These are phyloP conservation scores for Eucalyptus sp. DNA, from an alignment of 345 rosid species.

Conservation along the genomic window DNA sequence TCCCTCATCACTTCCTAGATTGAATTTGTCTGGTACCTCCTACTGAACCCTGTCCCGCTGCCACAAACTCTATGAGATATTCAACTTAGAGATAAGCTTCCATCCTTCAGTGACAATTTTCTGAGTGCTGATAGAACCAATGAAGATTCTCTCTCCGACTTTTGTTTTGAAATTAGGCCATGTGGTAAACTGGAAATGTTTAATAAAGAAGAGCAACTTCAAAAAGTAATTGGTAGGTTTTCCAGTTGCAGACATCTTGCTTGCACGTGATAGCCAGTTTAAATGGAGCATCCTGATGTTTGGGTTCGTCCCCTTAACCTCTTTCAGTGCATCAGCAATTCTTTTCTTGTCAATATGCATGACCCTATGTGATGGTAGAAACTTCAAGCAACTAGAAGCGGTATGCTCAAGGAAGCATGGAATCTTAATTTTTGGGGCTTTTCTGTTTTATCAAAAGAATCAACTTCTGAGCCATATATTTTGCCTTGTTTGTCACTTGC, in stretches of 20 bases:
- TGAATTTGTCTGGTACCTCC: neutral
- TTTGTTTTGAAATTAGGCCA: neutral
- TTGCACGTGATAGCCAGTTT: neutral
- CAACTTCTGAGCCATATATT: neutral
- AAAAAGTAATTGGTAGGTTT: neutral
- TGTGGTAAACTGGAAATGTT: neutral
- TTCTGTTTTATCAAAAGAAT: neutral
- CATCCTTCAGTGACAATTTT: neutral
- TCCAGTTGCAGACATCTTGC: neutral
- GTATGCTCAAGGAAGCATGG: neutral
- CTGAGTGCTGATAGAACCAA: neutral
- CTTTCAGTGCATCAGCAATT: neutral
- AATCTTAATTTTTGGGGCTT: neutral
- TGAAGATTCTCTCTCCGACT: neutral
- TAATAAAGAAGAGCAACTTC: neutral
- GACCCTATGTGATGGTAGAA: neutral
- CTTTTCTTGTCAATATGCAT: neutral
- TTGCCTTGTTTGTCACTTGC: neutral
- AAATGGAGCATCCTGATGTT: neutral
- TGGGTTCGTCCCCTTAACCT: neutral
- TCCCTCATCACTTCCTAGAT: neutral
- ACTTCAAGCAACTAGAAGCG: neutral
- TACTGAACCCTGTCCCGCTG: neutral
- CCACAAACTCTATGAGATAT: neutral
- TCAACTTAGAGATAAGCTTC: neutral